These are phyloP conservation scores for Rheum nobile DNA, from an alignment of 148 eudicot species.

Conservation along the genomic window DNA sequence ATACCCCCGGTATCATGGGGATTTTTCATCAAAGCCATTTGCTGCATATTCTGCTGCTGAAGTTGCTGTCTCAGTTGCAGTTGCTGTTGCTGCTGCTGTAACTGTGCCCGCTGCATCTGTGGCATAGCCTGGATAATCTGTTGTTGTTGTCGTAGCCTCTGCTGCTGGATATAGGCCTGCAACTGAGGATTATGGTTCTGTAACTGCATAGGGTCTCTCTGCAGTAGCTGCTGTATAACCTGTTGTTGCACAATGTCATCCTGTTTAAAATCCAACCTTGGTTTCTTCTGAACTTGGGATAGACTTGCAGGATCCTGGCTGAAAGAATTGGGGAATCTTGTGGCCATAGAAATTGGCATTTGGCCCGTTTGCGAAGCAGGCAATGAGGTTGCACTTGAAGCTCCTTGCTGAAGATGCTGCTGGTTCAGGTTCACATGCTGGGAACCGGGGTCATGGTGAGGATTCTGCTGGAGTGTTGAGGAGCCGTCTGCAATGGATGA, in stretches of 20 bases:
- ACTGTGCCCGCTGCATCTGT: constrained; percentile 52
- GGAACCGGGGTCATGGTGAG: constrained; percentile 52
- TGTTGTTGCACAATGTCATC: constrained; percentile 74
- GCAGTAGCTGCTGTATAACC: constrained; percentile 56
- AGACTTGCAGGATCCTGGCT: constrained; percentile 47
- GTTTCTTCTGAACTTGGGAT: constrained; percentile 76
- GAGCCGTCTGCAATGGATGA: constrained; percentile 74
- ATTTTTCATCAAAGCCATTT: constrained; percentile 46
- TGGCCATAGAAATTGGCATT: constrained; percentile 33
- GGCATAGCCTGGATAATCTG: constrained; percentile 56
- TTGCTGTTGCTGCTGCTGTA: constrained; percentile 64
- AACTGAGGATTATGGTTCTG: constrained; percentile 61
- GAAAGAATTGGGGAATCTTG: constrained; percentile 41
- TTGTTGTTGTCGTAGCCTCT: constrained; percentile 67
- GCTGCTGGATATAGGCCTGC: constrained; percentile 77
- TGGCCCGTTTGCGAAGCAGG: constrained; percentile 49
- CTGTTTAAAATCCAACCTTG: constrained; percentile 70
- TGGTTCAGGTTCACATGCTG: constrained; percentile 41
- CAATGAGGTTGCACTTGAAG: constrained; percentile 49
- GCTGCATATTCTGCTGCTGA: constrained; percentile 67
- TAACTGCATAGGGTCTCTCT: constrained; percentile 63
- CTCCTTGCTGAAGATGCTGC: constrained; percentile 45
- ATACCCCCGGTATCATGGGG: constrained; percentile 69
- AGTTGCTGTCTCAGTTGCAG: constrained; percentile 50
- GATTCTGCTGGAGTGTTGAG: constrained; percentile 43